phyloP scores from a whole-genome alignment of 805 yeast genomes.

The Millerozyma acaciae region DNA sequence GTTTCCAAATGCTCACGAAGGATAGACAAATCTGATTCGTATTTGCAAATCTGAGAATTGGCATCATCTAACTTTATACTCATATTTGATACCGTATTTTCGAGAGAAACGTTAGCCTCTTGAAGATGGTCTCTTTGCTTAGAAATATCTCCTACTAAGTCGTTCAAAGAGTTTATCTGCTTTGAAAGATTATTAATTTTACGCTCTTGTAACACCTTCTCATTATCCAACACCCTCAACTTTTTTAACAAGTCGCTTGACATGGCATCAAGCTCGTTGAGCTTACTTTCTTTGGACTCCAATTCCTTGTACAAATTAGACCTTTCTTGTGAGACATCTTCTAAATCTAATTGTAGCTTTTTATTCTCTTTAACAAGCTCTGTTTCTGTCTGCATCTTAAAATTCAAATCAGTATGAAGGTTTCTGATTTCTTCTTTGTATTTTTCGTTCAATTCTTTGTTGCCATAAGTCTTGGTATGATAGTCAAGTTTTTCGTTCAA shows the following conservation, averaged over 20 bases:
- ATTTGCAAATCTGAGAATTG: conserved; percentile 18
- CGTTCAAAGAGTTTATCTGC: conserved; percentile 55
- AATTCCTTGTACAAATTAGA: conserved; percentile 25
- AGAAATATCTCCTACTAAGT: conserved; percentile 56
- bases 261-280: conserved; percentile 32
- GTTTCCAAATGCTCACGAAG: conserved; percentile 33
- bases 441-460: conserved; percentile 39
- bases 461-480: conserved; percentile 43
- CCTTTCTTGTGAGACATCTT: conserved; percentile 33
- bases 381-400: conserved; percentile 61
- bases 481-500: conserved; percentile 56
- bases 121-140: conserved; percentile 60
- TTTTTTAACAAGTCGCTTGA: conserved; percentile 25
- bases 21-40: conserved; percentile 25
- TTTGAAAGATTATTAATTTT: conserved; percentile 31
- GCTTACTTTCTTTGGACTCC: conserved; percentile 39
- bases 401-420: conserved; percentile 50
- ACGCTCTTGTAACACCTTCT: conserved; percentile 31
- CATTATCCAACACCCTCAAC: conserved; percentile 29
- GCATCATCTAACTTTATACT: conserved; percentile 24
- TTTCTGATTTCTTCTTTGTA: conserved; percentile 50
- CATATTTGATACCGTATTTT: conserved; percentile 25
- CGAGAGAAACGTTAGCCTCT: conserved; percentile 29
- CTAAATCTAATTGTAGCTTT: conserved; percentile 56
- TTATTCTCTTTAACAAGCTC: conserved; percentile 61